Evolutionary conservation across 352 stramenopile species (phyloP), one percentile per base, ranked within the genome.

Genomic region (Peronosclerospora sorghi): DNA sequence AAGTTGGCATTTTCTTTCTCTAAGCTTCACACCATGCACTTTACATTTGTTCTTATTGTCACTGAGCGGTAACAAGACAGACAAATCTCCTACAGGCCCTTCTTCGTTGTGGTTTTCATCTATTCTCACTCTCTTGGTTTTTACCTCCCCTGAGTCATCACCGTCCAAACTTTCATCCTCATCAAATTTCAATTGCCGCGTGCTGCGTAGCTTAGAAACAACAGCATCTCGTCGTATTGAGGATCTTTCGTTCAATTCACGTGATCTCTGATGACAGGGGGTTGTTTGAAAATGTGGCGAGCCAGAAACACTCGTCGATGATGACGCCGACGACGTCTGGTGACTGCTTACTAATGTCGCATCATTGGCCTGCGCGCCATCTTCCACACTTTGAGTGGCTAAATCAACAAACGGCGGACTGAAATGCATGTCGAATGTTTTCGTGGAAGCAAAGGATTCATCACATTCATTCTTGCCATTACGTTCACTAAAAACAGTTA

Each of bases 161-260:
- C 23, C 23, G 1, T 7, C 28, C 26, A 14, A 15, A 1, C 26
- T 19, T 15, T 56, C 40, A 8, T 46, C 24, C 0, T 48, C 48
- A 29, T 72, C 61, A 48, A 83, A 87, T 28, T 59, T 53, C 35
- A 87, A 47, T 21, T 72, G 55, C 7, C 72, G 63, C 5, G 68
- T 77, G 21, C 53, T 59, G 36, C 45, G 40, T 38, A 45, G 35
- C 21, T 41, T 49, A 53, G 62, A 38, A 2, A 38, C 37, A 32
- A 26, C 37, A 24, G 46, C 40, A 46, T 62, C 51, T 15, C 41
- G 26, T 20, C 40, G 27, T 29, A 19, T 18, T 2, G 51, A 23
- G 2, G 39, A 43, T 10, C 6, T 23, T 13, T 47, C 13, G 6
- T 41, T 50, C 15, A 9, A 8, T 29, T 48, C 15, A 21, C 14